phyloP scores from a whole-genome alignment of 768 basidiomycete species.

The Hericium coralloides region DNA sequence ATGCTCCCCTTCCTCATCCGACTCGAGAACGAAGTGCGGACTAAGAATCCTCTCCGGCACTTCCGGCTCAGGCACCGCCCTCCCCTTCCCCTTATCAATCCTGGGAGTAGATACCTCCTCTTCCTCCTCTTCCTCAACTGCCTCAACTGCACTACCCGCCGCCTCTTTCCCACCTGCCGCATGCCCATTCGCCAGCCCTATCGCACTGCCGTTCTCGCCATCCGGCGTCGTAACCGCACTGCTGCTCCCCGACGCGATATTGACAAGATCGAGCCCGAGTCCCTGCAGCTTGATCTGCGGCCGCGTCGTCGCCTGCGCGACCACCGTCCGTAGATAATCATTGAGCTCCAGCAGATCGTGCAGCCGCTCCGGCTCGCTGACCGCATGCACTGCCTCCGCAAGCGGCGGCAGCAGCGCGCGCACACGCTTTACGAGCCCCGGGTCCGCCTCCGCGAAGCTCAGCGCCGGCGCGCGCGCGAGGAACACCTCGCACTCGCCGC shows the following conservation, averaged over 20 bases:
- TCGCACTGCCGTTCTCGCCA: background rate
- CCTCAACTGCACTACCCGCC: background rate
- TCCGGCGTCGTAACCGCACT: background rate
- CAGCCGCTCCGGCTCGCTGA: conserved; percentile 49
- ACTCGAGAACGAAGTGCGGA: conserved; percentile 30
- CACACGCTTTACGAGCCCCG: conserved; percentile 8
- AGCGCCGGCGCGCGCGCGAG: conserved; percentile 15
- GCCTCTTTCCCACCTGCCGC: conserved; percentile 3
- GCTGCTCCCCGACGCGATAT: background rate
- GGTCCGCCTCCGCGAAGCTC: conserved; percentile 30
- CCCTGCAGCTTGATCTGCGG: conserved; percentile 6
- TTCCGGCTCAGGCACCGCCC: conserved; percentile 60
- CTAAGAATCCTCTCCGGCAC: conserved; percentile 63
- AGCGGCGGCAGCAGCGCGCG: conserved; percentile 38
- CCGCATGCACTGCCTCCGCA: conserved; percentile 41
- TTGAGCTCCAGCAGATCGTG: conserved; percentile 64
- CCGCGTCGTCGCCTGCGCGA: conserved; percentile 30
- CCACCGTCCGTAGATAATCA: conserved; percentile 53
- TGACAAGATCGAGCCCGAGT: conserved; percentile 9
- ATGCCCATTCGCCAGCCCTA: conserved; percentile 20
- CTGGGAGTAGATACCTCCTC: conserved; percentile 46
- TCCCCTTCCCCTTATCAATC: conserved; percentile 72
- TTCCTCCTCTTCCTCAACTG: conserved; percentile 17
- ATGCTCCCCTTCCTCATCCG: conserved; percentile 42
- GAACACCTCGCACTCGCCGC: conserved; percentile 21